Evolutionary conservation across 352 stramenopile genomes (phyloP).

Genomic region (Pythium phragmitis): DNA sequence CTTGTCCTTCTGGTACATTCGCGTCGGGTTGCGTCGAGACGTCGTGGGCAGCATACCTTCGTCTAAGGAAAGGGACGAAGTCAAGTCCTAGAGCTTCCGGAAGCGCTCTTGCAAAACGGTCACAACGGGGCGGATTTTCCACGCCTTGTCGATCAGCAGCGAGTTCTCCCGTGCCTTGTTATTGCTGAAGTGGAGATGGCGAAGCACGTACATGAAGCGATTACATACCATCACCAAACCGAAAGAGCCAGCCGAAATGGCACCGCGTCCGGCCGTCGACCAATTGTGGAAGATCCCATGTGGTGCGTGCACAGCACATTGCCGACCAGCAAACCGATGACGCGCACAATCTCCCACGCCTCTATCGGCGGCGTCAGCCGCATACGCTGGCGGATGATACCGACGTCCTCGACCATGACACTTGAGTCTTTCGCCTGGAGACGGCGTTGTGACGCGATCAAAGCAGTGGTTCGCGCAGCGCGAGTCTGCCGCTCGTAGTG

Average conservation of each 20-base stretch:
- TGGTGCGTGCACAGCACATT: constrained; percentile 25
- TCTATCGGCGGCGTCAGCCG: constrained; percentile 16
- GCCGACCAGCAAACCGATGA: constrained; percentile 27
- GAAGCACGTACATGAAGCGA: constrained; percentile 1
- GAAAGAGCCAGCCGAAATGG: constrained; percentile 9
- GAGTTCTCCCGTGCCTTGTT: background rate
- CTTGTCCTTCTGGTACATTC: constrained; percentile 40
- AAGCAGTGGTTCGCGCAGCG: background rate
- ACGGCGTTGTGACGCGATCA: background rate
- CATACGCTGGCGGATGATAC: constrained; percentile 6
- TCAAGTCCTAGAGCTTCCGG: background rate
- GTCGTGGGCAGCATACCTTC: constrained; percentile 30
- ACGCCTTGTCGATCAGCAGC: constrained; percentile 5
- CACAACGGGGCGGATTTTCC: constrained; percentile 8
- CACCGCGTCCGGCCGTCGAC: constrained; percentile 21
- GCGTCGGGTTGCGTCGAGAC: constrained; percentile 26
- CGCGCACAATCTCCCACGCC: constrained; percentile 16
- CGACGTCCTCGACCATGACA: constrained; percentile 2
- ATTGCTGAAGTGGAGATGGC: constrained; percentile 3
- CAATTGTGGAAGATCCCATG: constrained; percentile 24
- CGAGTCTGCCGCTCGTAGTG: constrained; percentile 21
- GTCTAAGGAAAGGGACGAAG: constrained; percentile 25
- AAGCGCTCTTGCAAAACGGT: background rate
- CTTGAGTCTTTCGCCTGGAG: background rate
- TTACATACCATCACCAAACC: background rate